phyloP scores from a whole-genome alignment of 768 basidiomycete species.

The Podaxis sp. region DNA sequence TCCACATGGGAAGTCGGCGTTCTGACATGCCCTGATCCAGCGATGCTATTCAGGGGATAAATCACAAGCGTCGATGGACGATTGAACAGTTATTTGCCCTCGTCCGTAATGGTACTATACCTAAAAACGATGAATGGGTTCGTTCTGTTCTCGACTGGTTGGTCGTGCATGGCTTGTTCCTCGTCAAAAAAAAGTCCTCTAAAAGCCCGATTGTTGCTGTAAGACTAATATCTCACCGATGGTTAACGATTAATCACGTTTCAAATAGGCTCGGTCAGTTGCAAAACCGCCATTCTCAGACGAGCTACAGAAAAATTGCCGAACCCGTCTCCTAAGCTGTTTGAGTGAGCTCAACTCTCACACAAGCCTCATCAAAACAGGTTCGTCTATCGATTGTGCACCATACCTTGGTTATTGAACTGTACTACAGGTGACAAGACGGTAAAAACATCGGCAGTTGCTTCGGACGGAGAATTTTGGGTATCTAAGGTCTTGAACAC shows the following conservation, averaged over 20 bases:
- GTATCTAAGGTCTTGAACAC: conserved; percentile 61
- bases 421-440: conserved; percentile 44
- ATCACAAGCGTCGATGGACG: conserved; percentile 74
- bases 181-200: conserved; percentile 68
- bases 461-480: conserved; percentile 81
- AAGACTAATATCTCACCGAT: conserved; percentile 26
- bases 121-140: conserved; percentile 80
- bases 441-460: conserved; percentile 56
- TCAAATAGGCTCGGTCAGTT: conserved; percentile 53
- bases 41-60: conserved; percentile 45
- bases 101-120: conserved; percentile 75
- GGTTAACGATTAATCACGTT: not conserved
- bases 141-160: conserved; percentile 78
- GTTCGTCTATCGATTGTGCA: conserved; percentile 28
- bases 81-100: conserved; percentile 82
- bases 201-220: conserved; percentile 63
- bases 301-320: conserved; percentile 62
- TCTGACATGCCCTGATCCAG: conserved; percentile 32
- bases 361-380: conserved; percentile 48
- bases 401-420: conserved; percentile 13
- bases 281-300: conserved; percentile 77
- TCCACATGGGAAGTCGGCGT: conserved; percentile 6
- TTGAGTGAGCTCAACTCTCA: conserved; percentile 74
- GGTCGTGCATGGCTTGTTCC: conserved; percentile 77
- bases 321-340: conserved; percentile 67